phyloP scores from a whole-genome alignment of 2,329 filamentous ascomycete genomes.

The Dactylonectria estremocensis region DNA sequence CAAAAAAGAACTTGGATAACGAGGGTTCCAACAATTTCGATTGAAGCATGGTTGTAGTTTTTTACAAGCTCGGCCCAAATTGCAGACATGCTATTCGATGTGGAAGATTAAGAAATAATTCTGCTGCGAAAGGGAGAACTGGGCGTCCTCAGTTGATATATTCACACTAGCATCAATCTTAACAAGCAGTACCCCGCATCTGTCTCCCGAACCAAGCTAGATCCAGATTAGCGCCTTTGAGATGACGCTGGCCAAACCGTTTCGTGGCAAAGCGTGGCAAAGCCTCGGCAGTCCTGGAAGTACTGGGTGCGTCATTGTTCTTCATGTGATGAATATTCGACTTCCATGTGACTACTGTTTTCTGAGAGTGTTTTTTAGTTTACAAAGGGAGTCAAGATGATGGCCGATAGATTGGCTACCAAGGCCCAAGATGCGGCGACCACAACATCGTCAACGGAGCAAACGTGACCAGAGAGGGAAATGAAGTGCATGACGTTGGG shows the following conservation, averaged over 20 bases:
- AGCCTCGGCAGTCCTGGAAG: not conserved
- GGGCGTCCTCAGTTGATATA: not conserved
- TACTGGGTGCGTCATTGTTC: not conserved
- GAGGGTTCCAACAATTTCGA: constrained; percentile 60
- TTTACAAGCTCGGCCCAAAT: not conserved
- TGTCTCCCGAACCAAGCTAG: not conserved
- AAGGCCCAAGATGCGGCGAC: too few species aligned
- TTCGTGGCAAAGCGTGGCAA: not conserved
- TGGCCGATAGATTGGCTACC: too few species aligned
- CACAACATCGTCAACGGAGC: too few species aligned
- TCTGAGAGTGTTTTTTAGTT: not conserved
- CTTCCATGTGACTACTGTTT: not conserved
- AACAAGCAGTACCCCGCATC: not conserved
- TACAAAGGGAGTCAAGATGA: too few species aligned
- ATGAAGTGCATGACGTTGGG: too few species aligned
- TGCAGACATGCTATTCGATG: not conserved
- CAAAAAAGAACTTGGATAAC: constrained; percentile 61
- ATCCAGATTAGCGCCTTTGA: not conserved
- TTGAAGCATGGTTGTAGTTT: constrained; percentile 18
- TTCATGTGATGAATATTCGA: not conserved
- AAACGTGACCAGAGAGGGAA: too few species aligned
- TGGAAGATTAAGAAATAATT: not conserved
- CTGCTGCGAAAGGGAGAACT: not conserved
- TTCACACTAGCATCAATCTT: not conserved
- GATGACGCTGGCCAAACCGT: not conserved